phyloP scores from a whole-genome alignment of 306 rosid genomes.

The Corylus americana region DNA sequence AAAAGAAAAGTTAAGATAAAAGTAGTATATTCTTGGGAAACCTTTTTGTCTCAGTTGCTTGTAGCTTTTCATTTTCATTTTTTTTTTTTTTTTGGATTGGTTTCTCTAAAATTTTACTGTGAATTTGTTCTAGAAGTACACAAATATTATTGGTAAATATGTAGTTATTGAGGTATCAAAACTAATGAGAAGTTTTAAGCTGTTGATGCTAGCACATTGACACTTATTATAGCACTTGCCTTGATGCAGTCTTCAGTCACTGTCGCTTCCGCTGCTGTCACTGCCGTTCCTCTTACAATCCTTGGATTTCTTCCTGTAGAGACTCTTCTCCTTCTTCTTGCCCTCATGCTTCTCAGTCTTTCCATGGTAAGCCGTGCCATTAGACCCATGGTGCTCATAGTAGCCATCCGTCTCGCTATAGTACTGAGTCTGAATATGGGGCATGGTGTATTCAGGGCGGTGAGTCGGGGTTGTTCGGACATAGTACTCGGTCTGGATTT shows the following conservation, averaged over 20 bases:
- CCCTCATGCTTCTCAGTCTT: neutral
- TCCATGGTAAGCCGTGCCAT: neutral
- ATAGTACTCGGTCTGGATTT: conserved; percentile 17
- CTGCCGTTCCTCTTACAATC: conserved; percentile 14
- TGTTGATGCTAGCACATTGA: conserved; percentile 1
- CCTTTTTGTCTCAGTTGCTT: neutral
- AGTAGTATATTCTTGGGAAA: neutral
- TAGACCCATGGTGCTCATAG: neutral
- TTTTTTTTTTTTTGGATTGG: neutral
- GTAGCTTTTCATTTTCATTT: neutral
- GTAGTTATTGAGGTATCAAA: neutral
- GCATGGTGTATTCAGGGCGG: conserved; percentile 12
- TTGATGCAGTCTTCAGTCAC: conserved; percentile 16
- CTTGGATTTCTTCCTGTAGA: conserved; percentile 14
- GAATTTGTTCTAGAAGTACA: neutral
- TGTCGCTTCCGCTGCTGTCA: conserved; percentile 9
- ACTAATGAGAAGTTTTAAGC: neutral
- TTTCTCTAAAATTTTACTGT: neutral
- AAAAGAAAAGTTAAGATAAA: neutral
- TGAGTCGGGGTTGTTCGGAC: conserved; percentile 28
- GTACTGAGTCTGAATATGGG: conserved; percentile 29
- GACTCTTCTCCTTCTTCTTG: conserved; percentile 10
- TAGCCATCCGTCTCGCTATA: conserved; percentile 11
- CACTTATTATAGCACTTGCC: conserved; percentile 16
- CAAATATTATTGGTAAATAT: neutral